Conservation (phyloP, 2,329 filamentous ascomycete genomes). For the Fusarium dimerum region DNA sequence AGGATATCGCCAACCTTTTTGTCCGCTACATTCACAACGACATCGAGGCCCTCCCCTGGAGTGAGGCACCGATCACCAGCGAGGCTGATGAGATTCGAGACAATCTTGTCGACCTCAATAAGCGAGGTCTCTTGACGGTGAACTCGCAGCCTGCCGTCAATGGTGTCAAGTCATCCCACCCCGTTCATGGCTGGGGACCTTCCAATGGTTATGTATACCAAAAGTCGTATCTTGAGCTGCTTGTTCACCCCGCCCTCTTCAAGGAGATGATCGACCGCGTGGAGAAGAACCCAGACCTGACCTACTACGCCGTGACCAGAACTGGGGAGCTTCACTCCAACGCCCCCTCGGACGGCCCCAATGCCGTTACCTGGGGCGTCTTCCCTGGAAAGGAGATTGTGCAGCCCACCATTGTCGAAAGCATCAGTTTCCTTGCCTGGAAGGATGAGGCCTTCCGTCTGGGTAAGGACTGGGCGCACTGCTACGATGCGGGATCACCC, state of each 20-base stretch:
- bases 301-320: slow-evolving; percentile 92
- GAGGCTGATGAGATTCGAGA: slow-evolving; percentile 79
- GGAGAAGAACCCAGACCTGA: slow-evolving; percentile 76
- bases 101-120: slow-evolving; percentile 79
- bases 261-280: slow-evolving; percentile 76
- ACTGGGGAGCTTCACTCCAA: slow-evolving; percentile 82
- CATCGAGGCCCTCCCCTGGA: slow-evolving; percentile 87
- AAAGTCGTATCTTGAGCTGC: slow-evolving; percentile 92
- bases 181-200: slow-evolving; percentile 91
- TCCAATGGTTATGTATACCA: slow-evolving; percentile 96
- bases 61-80: slow-evolving; percentile 79
- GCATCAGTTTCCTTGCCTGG: slow-evolving; percentile 96
- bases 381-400: slow-evolving; percentile 99
- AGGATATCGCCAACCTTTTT: slow-evolving; percentile 82
- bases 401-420: slow-evolving; percentile 99
- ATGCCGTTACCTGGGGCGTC: slow-evolving; percentile 99
- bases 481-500: slow-evolving; percentile 74
- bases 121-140: slow-evolving; percentile 85
- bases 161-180: slow-evolving; percentile 83
- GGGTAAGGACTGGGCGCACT: slow-evolving; percentile 91
- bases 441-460: slow-evolving; percentile 96
- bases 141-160: slow-evolving; percentile 97
- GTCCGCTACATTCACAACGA: slow-evolving; percentile 81
- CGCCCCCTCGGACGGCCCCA: slow-evolving; percentile 80
- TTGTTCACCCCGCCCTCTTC: slow-evolving; percentile 80